Evolutionary conservation across 495 filamentous ascomycete species (phyloP).

Genomic region (Umbilicaria muhlenbergii): DNA sequence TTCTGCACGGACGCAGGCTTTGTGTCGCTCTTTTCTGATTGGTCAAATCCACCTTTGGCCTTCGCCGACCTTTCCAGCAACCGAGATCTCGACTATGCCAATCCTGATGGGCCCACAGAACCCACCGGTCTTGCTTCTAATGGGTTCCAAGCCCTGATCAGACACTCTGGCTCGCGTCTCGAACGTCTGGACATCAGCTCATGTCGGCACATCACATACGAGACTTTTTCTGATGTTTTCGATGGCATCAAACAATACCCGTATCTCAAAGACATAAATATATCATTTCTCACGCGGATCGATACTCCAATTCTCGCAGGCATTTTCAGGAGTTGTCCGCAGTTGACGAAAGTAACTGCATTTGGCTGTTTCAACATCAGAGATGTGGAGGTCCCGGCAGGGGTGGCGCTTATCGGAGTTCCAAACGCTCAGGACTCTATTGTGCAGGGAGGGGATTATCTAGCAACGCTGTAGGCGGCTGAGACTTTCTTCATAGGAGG

Average conservation of each 20-base stretch:
- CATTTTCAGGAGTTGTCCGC: slow-evolving; percentile 63
- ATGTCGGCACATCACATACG: slow-evolving; percentile 58
- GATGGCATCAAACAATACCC: slow-evolving; percentile 39
- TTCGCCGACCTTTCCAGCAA: slow-evolving; percentile 59
- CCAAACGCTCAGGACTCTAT: slow-evolving; percentile 49
- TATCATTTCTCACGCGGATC: slow-evolving; percentile 61
- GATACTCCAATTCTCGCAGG: slow-evolving; percentile 57
- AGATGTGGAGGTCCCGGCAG: slow-evolving; percentile 52
- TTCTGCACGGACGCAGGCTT: slow-evolving; percentile 58
- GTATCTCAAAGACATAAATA: slow-evolving; percentile 49
- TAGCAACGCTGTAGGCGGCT: no score
- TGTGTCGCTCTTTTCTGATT: slow-evolving; percentile 51
- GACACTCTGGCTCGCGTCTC: slow-evolving; percentile 54
- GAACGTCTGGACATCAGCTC: slow-evolving; percentile 53
- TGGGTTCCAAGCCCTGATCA: slow-evolving; percentile 68
- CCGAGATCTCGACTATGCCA: slow-evolving; percentile 56
- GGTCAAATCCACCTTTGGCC: slow-evolving; percentile 53
- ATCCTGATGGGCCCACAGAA: slow-evolving; percentile 39
- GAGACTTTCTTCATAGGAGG: no score
- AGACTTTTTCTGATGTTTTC: slow-evolving; percentile 59
- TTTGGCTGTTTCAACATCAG: slow-evolving; percentile 73
- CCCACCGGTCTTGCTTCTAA: slow-evolving; percentile 52
- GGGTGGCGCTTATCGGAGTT: slow-evolving; percentile 63
- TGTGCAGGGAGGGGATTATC: slow-evolving; percentile 30
- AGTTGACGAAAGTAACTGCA: slow-evolving; percentile 53